phyloP scores from a whole-genome alignment of 2,329 filamentous ascomycete species.

The Calcarisporium arbuscula region DNA sequence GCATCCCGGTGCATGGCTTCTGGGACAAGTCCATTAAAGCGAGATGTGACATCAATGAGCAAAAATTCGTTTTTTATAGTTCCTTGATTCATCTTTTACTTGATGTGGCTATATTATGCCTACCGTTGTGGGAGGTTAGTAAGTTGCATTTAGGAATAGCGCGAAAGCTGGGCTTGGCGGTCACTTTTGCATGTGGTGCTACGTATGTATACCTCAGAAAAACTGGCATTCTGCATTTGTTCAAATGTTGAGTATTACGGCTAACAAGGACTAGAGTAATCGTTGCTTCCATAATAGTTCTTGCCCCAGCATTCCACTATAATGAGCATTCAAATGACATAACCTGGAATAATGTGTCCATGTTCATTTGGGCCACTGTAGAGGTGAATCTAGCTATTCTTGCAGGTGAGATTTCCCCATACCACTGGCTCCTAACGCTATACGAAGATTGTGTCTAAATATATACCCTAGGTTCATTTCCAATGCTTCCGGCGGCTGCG shows the following conservation, averaged over 20 bases:
- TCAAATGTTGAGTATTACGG: too few species aligned
- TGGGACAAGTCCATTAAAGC: not conserved
- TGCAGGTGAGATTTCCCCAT: not conserved
- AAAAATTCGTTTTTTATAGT: not conserved
- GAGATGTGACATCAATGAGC: not conserved
- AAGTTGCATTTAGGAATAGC: not conserved
- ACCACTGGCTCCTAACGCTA: not conserved
- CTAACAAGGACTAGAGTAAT: not conserved
- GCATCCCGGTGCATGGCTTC: not conserved
- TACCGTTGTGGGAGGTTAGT: not conserved
- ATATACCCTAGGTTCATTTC: not conserved
- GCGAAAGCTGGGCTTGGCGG: not conserved
- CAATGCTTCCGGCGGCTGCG: not conserved
- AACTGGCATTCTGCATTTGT: too few species aligned
- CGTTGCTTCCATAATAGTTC: not conserved
- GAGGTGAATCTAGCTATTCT: not conserved
- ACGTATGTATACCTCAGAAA: not conserved
- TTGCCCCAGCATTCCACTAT: not conserved
- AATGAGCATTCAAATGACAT: not conserved
- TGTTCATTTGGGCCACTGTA: not conserved
- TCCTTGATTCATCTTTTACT: not conserved
- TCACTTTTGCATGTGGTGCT: not conserved
- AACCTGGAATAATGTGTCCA: not conserved
- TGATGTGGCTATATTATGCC: not conserved
- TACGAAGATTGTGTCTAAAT: not conserved